phyloP scores from a whole-genome alignment of 768 basidiomycete species.

The Scleroderma bovista region DNA sequence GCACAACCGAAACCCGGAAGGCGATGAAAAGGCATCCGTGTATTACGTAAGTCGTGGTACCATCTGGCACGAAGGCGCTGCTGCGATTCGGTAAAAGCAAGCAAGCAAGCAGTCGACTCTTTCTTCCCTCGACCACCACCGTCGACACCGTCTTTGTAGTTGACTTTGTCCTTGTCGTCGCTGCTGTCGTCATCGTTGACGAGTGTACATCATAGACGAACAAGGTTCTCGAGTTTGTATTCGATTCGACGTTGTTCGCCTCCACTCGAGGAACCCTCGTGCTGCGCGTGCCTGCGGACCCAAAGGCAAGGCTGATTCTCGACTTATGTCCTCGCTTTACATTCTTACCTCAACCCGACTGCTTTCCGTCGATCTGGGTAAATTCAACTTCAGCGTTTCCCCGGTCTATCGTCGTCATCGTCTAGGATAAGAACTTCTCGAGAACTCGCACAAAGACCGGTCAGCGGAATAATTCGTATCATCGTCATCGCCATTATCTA shows the following conservation, averaged over 20 bases:
- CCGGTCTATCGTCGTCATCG: no score
- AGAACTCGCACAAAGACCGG: no score
- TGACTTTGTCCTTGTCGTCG: not conserved
- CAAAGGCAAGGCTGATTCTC: not conserved
- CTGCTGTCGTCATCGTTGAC: not conserved
- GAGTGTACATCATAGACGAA: not conserved
- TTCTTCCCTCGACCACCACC: constrained; percentile 9
- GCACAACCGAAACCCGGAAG: not conserved
- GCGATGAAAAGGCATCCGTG: constrained; percentile 11
- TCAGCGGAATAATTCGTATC: no score
- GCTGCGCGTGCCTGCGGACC: not conserved
- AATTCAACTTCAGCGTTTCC: no score
- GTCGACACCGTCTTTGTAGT: not conserved
- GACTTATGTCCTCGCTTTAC: not conserved
- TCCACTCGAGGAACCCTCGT: not conserved
- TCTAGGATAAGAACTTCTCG: no score
- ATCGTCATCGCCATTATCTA: not conserved
- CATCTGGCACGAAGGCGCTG: constrained; percentile 12
- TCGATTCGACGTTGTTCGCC: not conserved
- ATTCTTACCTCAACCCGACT: not conserved
- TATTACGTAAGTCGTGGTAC: constrained; percentile 24
- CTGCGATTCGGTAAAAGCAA: constrained; percentile 10
- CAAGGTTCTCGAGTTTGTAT: not conserved
- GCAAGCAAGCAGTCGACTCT: constrained; percentile 4
- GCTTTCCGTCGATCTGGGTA: not conserved